Conservation (phyloP, 352 stramenopile genomes). For the Globisporangium parvum region DNA sequence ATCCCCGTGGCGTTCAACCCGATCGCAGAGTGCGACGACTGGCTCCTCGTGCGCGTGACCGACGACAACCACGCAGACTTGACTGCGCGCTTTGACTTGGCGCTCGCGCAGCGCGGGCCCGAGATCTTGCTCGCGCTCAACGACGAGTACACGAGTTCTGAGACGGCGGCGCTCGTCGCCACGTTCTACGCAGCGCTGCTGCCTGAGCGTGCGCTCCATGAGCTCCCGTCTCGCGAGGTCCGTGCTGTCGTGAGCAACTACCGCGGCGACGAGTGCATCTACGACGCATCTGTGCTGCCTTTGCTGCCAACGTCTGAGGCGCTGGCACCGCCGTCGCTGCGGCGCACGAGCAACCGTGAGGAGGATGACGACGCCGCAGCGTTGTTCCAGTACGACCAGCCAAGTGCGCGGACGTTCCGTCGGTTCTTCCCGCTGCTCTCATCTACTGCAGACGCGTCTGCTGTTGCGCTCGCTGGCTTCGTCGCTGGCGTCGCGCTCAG, state of each 20-base stretch:
- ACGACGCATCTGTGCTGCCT: constrained; percentile 24
- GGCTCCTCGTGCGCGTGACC: constrained; percentile 64
- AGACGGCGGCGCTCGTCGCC: constrained; percentile 46
- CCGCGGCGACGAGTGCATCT: constrained; percentile 52
- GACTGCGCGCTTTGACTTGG: constrained; percentile 23
- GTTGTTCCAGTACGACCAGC: constrained; percentile 1
- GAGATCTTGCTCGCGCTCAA: constrained; percentile 76
- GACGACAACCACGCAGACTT: constrained; percentile 39
- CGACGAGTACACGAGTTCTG: constrained; percentile 56
- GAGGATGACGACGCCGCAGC: not conserved
- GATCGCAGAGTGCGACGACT: constrained; percentile 68
- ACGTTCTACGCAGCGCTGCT: constrained; percentile 62
- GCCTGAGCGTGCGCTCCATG: constrained; percentile 40
- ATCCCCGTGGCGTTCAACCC: constrained; percentile 71
- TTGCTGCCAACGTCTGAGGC: not conserved
- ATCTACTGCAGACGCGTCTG: constrained; percentile 22
- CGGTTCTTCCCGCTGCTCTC: constrained; percentile 21
- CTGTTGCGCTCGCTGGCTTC: constrained; percentile 22
- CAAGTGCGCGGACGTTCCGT: constrained; percentile 3
- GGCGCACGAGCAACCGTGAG: constrained; percentile 10
- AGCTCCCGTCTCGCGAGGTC: constrained; percentile 47
- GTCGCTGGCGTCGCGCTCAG: constrained; percentile 40
- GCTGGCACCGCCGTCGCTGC: constrained; percentile 14
- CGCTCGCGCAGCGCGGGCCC: constrained; percentile 40
- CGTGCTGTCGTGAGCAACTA: constrained; percentile 68